phyloP scores from a whole-genome alignment of 257 asterid species.

The Coffea canephora region DNA sequence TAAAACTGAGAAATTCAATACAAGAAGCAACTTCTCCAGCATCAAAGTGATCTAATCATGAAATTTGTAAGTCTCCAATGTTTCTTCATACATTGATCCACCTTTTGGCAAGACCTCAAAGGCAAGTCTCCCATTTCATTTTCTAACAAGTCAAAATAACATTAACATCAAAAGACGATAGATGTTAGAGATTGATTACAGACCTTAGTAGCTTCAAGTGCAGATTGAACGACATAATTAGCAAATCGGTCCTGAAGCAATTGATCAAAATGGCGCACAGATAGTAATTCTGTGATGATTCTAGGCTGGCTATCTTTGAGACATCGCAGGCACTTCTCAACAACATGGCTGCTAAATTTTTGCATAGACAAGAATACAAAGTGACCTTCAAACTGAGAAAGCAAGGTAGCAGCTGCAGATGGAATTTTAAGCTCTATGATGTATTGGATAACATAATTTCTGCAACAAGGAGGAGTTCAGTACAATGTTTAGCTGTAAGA shows the following conservation, averaged over 20 bases:
- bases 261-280: constrained; percentile 32
- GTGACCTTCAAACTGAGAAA: constrained; percentile 36
- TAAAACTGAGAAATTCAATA: not conserved
- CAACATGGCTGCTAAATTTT: constrained; percentile 48
- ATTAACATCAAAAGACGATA: not conserved
- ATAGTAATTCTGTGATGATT: constrained; percentile 33
- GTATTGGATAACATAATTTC: constrained; percentile 51
- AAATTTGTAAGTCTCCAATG: not conserved
- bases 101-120: not conserved
- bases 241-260: constrained; percentile 46
- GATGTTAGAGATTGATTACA: not conserved
- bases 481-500: not conserved
- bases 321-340: constrained; percentile 37
- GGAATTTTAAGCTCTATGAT: constrained; percentile 39
- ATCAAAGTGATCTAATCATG: not conserved
- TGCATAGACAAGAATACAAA: constrained; percentile 39
- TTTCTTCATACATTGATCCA: not conserved
- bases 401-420: constrained; percentile 23
- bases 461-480: constrained; percentile 17
- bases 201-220: constrained; percentile 43
- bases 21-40: not conserved
- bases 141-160: not conserved
- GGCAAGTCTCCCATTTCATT: not conserved
- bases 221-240: constrained; percentile 46
- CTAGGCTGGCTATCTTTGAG: constrained; percentile 23